Percentiles rank a stretch among this genome's conserved stretches.
phyloP scores from a whole-genome alignment of 2,329 filamentous ascomycete genomes.

The Colletotrichum sp. region DNA sequence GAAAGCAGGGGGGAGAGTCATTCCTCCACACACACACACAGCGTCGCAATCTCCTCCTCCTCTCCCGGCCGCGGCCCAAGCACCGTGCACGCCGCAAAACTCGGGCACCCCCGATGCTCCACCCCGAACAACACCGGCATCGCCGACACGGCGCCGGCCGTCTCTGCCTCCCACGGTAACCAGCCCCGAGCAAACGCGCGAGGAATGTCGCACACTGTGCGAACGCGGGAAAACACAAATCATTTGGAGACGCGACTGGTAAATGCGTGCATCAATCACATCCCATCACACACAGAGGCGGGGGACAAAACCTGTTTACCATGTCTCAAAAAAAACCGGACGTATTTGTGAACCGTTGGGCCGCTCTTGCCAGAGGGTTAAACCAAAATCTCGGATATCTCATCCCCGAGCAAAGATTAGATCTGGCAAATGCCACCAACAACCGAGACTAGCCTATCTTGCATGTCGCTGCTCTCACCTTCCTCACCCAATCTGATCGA shows the following conservation, averaged over 20 bases:
- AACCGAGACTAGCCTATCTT: constrained; percentile 18
- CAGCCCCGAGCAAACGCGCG: neutral
- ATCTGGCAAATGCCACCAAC: neutral
- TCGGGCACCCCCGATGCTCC: neutral
- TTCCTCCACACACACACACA: neutral
- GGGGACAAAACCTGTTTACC: neutral
- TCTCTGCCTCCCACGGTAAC: neutral
- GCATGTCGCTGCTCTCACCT: neutral
- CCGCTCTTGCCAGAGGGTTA: neutral
- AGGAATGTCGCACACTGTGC: neutral
- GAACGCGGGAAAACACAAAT: neutral
- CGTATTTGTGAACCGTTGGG: neutral
- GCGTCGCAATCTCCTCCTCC: neutral
- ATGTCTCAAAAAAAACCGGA: neutral
- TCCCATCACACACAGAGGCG: neutral
- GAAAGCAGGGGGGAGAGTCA: constrained; percentile 11
- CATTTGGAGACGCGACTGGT: neutral
- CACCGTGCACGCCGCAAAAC: neutral
- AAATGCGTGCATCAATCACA: neutral
- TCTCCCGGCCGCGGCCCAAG: neutral
- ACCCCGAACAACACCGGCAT: neutral
- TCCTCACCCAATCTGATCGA: neutral
- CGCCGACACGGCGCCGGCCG: neutral
- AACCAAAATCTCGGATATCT: neutral
- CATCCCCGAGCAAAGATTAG: neutral